A percentile compares a stretch with the other conserved stretches of the same genome.
phyloP scores from a whole-genome alignment of 345 rosid genomes.

The Euclidium syriacum region DNA sequence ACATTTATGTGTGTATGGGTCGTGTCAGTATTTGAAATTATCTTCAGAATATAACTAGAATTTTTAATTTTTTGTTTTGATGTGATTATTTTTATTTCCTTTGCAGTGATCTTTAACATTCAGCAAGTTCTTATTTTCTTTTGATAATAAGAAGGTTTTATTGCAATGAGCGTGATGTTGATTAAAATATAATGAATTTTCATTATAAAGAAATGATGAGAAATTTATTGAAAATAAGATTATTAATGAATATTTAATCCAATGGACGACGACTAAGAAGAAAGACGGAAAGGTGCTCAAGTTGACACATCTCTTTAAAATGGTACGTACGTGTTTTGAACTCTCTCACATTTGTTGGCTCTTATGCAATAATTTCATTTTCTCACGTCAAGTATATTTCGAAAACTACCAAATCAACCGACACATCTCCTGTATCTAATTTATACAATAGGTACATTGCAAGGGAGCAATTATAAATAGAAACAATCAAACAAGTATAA shows the following conservation, averaged over 20 bases:
- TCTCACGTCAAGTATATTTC: neutral
- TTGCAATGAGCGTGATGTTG: no score
- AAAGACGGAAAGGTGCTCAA: slow-evolving; percentile 17
- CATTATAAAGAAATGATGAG: neutral
- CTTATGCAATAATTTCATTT: slow-evolving; percentile 17
- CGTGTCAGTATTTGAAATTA: slow-evolving; percentile 7
- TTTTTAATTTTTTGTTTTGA: neutral
- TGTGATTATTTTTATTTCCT: neutral
- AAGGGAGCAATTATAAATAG: neutral
- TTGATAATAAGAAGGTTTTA: no score
- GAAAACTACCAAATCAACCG: slow-evolving; percentile 25
- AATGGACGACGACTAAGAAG: neutral
- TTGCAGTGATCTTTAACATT: neutral
- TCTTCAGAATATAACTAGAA: neutral
- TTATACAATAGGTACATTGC: neutral
- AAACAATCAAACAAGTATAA: neutral
- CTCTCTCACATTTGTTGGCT: slow-evolving; percentile 14
- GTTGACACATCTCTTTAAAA: slow-evolving; percentile 22
- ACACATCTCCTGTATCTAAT: slow-evolving; percentile 7
- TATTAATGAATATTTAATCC: neutral
- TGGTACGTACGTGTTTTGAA: slow-evolving; percentile 25
- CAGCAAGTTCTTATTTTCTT: no score
- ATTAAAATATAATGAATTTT: no score
- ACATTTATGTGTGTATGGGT: slow-evolving; percentile 18
- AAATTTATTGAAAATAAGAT: no score